Base-by-base conservation (phyloP, 2,329 filamentous ascomycete genomes). In the Nothomitra cinnamomea region DNA sequence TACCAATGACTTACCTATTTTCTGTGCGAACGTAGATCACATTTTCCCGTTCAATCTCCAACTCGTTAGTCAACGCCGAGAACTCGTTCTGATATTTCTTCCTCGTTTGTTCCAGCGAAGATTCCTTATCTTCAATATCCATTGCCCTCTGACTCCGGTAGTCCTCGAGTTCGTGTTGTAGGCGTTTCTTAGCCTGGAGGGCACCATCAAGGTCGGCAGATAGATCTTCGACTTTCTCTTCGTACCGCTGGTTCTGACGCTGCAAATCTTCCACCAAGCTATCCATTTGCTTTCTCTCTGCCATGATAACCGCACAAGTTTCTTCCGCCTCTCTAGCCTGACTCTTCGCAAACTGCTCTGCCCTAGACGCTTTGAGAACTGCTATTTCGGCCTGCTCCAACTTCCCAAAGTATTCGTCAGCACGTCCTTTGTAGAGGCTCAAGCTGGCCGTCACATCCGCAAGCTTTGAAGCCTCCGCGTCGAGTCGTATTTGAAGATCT, bases 61-160 rank as follows among this genome's bases (percentile, higher is more conserved):
- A 79, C 68, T 98, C 92, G 61, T 89, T 88, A 52, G 85, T 92
- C 50, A 96, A 73, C 2, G 85, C 85, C 15, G 87, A 84, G 64
- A 95, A 87, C 66, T 98, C 90, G 42, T 83, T 78, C 65, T 96
- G 92, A 65, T 96, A 98, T 73, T 96, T 98, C 74, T 90, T 92
- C 62, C 90, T 80, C 43, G 90, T 95, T 68, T 96, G 90, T 69
- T 98, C 92, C 79, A 95, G 85, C 60, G 86, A 92, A 8, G 83
- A 83, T 67, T 96, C 90, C 67, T 92, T 95, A 68, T 98, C 90
- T 67, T 96, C 92, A 54, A 96, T 86, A 62, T 96, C 92, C 67
- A 94, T 94, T 55, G 89, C 89, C 48, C 90, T 81, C 67, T 95
- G 89, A 64, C 83, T 94, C 56, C 92, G 82, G 72, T 96, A 98